Evolutionary conservation across 2,329 filamentous ascomycete genomes (phyloP), one percentile per base, ranked within the genome.

Genomic region (Neobulgaria alba): DNA sequence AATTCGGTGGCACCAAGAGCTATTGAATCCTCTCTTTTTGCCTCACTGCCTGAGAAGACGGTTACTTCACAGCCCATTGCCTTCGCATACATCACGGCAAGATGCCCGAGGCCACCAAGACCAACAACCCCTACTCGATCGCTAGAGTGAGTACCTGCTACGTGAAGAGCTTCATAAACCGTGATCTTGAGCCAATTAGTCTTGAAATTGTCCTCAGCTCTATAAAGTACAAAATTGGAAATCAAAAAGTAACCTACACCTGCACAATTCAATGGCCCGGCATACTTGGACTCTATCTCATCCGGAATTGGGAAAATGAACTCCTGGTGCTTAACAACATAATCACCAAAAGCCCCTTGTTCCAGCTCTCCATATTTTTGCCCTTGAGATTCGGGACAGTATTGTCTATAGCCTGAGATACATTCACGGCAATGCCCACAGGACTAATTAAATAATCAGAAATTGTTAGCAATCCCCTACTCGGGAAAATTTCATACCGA

Each of bases 51-150:
- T 5, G 75, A 77, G 47, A 83, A 71, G 10, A 75, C 77, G 16
- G 78, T 74, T 3, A 77, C 69, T 23, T 72, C 65, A 56, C 68
- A 75, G 9, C 75, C 75, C 72, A 77, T 75, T 54, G 73, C 73
- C 10, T 67, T 61, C 0, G 74, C 74, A 50, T 75, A 79, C 46
- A 77, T 72, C 41, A 79, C 73, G 3, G 74, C 75, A 29, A 79
- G 57, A 54, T 79, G 75, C 2, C 75, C 75, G 3, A 79, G 61
- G n/a, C 76, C 77, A 32, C 79, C 68, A 34, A 79, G 64, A 33
- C 73, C 77, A 12, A 79, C 63, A 35, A 61, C 46, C 1, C 54
- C 58, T 20, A 77, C 67, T 30, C 47, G 41, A 33, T 54, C 51
- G 3, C 43, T 42, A 14, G 45, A 48, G 32, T 57, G 53, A 4